Percentiles rank a stretch among this genome's conserved stretches.
Evolutionary conservation across 1,284 basidiomycete genomes (phyloP).

Genomic region (Cryptococcus sp.): DNA sequence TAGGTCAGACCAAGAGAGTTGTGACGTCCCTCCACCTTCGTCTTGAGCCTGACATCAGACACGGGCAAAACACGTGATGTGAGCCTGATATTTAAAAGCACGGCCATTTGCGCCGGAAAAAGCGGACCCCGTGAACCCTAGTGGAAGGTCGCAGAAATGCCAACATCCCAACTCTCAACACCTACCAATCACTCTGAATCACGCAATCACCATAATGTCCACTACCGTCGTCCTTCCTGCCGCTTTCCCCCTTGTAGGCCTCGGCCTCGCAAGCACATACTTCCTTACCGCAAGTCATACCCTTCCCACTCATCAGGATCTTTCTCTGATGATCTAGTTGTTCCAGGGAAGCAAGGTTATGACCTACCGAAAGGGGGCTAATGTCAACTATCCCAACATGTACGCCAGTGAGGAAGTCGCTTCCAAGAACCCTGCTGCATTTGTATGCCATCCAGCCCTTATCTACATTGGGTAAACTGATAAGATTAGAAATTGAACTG

Average conservation of each 20-base stretch:
- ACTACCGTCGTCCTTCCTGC: conserved; percentile 21
- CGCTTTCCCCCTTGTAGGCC: conserved; percentile 34
- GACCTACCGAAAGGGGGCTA: conserved; percentile 23
- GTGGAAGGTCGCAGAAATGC: too few relatives aligned
- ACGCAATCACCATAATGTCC: conserved; percentile 3
- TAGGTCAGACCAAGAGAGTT: too few relatives aligned
- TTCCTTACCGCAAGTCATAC: conserved; percentile 27
- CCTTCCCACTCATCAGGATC: neutral
- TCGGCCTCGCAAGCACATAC: conserved; percentile 23
- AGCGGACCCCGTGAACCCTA: too few relatives aligned
- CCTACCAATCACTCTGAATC: too few relatives aligned
- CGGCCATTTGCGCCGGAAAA: too few relatives aligned
- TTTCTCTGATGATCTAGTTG: neutral
- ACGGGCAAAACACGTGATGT: too few relatives aligned
- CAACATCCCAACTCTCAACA: too few relatives aligned
- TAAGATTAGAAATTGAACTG: conserved; percentile 24
- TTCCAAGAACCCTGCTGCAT: neutral
- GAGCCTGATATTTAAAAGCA: too few relatives aligned
- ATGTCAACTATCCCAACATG: conserved; percentile 36
- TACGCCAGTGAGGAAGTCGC: conserved; percentile 40
- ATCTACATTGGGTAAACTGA: neutral
- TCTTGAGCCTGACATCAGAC: too few relatives aligned
- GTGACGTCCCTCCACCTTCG: too few relatives aligned
- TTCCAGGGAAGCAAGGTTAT: conserved; percentile 27
- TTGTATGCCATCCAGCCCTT: neutral